These are phyloP conservation scores for Tritrichomonas foetus DNA, from an alignment of 208 protist species.

Conservation along the genomic window DNA sequence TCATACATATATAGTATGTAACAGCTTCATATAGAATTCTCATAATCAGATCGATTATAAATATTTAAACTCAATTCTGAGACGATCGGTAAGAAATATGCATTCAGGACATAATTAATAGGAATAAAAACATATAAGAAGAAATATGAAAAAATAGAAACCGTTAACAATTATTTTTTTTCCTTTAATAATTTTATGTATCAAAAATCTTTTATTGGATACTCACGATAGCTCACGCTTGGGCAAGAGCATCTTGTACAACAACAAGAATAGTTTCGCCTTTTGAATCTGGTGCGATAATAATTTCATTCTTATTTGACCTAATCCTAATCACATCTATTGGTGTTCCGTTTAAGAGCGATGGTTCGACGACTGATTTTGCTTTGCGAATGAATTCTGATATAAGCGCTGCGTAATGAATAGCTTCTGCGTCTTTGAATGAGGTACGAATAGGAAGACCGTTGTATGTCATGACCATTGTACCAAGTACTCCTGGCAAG, in stretches of 20 bases:
- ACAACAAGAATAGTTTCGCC: not conserved
- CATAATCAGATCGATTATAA: too few relatives aligned
- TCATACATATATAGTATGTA: too few relatives aligned
- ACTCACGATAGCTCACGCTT: too few relatives aligned
- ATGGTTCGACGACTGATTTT: not conserved
- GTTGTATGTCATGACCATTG: not conserved
- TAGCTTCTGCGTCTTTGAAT: conserved; percentile 2
- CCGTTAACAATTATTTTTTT: too few relatives aligned
- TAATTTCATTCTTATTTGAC: conserved; percentile 38
- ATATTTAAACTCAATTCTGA: too few relatives aligned
- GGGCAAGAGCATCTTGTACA: not conserved
- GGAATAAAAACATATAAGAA: too few relatives aligned
- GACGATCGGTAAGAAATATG: too few relatives aligned
- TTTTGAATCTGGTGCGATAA: not conserved
- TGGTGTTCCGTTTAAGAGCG: not conserved
- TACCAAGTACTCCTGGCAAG: not conserved
- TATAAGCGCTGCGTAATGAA: conserved; percentile 9
- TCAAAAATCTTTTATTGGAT: too few relatives aligned
- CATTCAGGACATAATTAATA: too few relatives aligned
- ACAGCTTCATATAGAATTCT: too few relatives aligned
- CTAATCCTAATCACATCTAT: not conserved
- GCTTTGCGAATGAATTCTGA: conserved; percentile 16
- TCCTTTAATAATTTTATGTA: too few relatives aligned
- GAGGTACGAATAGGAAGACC: not conserved
- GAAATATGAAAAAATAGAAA: too few relatives aligned